These are phyloP conservation scores for Cerioporus squamosus DNA, from an alignment of 1,284 basidiomycete genomes.

Conservation along the genomic window DNA sequence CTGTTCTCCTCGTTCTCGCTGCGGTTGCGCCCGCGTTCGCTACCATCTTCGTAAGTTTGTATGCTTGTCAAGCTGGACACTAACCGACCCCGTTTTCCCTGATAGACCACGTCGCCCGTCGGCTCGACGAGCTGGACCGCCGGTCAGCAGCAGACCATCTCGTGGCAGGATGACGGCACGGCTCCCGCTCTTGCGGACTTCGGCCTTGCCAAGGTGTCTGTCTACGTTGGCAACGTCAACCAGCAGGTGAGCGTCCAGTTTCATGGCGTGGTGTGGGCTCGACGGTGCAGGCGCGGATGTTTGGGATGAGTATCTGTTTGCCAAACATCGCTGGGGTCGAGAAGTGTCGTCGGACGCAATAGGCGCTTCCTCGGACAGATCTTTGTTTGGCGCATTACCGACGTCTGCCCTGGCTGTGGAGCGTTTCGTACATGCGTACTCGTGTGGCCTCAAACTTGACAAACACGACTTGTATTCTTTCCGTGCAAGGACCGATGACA, in stretches of 20 bases:
- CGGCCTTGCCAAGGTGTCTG: slow-evolving; percentile 63
- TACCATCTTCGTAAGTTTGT: slow-evolving; percentile 57
- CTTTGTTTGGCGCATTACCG: too few species aligned
- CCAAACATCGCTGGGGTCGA: too few species aligned
- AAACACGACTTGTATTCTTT: too few species aligned
- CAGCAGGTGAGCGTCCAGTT: slow-evolving; percentile 53
- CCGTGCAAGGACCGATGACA: too few species aligned
- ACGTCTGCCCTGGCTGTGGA: background rate
- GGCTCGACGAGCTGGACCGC: slow-evolving; percentile 55
- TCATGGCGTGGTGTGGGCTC: background rate
- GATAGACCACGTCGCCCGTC: slow-evolving; percentile 65
- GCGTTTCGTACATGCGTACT: background rate
- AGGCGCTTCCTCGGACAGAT: too few species aligned
- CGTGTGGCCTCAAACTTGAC: too few species aligned
- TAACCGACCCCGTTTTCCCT: background rate
- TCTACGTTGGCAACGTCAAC: slow-evolving; percentile 68
- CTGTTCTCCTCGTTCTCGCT: slow-evolving; percentile 54
- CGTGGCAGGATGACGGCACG: slow-evolving; percentile 70
- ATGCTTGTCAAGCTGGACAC: background rate
- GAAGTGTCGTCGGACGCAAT: too few species aligned
- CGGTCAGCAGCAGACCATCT: slow-evolving; percentile 61
- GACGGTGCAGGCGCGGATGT: background rate
- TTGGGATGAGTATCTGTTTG: too few species aligned
- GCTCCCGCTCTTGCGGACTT: slow-evolving; percentile 61
- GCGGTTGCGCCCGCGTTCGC: slow-evolving; percentile 60